Conservation (phyloP, 208 protist genomes). For the Naegleria gruberi region DNA sequence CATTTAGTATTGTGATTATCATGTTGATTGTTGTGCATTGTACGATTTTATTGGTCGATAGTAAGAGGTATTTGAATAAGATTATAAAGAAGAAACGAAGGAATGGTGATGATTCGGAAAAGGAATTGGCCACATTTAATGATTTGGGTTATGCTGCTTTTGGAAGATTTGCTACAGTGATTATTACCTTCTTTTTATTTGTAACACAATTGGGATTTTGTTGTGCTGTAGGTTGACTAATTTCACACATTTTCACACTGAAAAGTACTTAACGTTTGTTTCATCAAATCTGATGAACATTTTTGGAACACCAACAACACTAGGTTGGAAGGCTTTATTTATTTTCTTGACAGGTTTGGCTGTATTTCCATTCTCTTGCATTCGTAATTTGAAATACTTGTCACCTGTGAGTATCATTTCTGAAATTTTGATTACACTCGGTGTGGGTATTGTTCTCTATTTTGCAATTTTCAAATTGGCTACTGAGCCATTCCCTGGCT, state of each 20-base stretch:
- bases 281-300: not conserved
- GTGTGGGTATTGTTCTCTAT: not conserved
- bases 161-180: not conserved
- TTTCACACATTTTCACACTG: no score
- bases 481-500: not conserved
- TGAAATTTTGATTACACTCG: not conserved
- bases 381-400: not conserved
- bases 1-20: not conserved
- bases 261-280: not conserved
- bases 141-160: not conserved
- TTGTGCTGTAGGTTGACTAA: not conserved
- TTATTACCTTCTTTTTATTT: not conserved
- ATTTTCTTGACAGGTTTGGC: not conserved
- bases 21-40: not conserved
- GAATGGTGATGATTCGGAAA: not conserved
- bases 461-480: not conserved
- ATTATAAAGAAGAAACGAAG: not conserved
- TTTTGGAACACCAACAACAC: not conserved
- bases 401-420: not conserved
- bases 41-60: not conserved
- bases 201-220: conserved; percentile 10
- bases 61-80: not conserved
- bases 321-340: not conserved
- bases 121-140: not conserved
- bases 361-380: not conserved